These are phyloP conservation scores for Aspergillus tanneri DNA, from an alignment of 2,329 filamentous ascomycete species.

Conservation along the genomic window DNA sequence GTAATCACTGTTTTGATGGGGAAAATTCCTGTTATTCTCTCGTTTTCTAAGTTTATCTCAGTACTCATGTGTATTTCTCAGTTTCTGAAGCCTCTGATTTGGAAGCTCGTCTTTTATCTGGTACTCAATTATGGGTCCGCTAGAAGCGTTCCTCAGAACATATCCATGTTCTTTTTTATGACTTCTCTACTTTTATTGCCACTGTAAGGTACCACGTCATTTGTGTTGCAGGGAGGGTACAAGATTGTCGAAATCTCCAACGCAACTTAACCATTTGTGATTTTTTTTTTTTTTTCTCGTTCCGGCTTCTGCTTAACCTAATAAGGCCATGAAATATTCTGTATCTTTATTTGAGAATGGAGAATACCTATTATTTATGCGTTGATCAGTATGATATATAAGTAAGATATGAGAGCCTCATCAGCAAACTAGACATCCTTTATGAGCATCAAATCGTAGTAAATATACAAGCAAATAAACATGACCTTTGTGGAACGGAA, in stretches of 20 bases:
- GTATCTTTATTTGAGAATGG: neutral
- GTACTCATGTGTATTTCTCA: neutral
- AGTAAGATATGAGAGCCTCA: no score
- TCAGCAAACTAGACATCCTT: no score
- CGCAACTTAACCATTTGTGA: no score
- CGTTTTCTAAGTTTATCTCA: neutral
- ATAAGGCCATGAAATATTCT: neutral
- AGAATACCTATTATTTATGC: neutral
- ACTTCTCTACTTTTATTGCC: neutral
- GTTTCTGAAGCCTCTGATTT: neutral
- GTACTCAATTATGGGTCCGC: neutral
- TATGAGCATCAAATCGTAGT: no score
- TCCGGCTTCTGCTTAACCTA: neutral
- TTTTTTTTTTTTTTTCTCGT: neutral
- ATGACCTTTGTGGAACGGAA: no score
- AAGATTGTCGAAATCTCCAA: no score
- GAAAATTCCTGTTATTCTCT: constrained; percentile 18
- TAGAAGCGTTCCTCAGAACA: neutral
- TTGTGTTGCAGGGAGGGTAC: neutral
- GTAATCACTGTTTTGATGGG: constrained; percentile 22
- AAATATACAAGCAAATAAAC: no score
- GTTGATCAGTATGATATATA: neutral
- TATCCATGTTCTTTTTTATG: neutral
- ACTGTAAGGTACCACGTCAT: neutral
- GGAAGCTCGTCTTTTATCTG: neutral